Evolutionary conservation across 2,329 filamentous ascomycete genomes (phyloP), one percentile per base, ranked within the genome.

Genomic region (Scedosporium apiospermum): DNA sequence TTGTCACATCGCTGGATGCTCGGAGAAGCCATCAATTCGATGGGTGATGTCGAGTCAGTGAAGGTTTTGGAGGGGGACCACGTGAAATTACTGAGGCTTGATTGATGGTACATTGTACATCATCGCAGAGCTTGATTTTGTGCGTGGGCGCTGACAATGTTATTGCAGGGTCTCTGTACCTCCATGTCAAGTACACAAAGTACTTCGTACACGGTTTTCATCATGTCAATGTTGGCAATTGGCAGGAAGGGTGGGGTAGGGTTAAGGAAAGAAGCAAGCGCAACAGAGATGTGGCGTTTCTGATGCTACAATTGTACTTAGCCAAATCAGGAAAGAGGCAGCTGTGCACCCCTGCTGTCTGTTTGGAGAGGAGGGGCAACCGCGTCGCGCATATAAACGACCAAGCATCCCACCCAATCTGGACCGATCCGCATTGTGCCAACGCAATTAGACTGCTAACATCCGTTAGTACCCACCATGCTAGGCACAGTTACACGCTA

Each of bases 311-410:
- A 18, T 57, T 44, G 59, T 21, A 44, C 60, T 62, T 62, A 58
- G 38, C 60, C 60, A 41, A 57, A 62, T 62, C 53, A 55, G 60
- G 60, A 62, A 62, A 55, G 60, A 62, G 38, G 23, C 60, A 62
- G 34, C 34, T 46, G 27, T 44, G 51, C 26, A 57, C 60, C 60
- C 46, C 53, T 21, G 58, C 27, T 23, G 4, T 57, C 18, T 62
- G 41, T 62, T 62, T 62, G 51, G 60, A 27, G 44, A 30, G 49
- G 42, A 18, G 60, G 58, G 34, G 57, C 46, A 57, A 57, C 66
- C 68, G 68, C 67, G 68, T 72, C 72, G 71, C 73, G 75, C 77
- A 80, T 79, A 80, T 80, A 80, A 80, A 80, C 77, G 75, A 68
- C 69, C 70, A 71, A 65, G 68, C 70, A 72, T 75, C 76, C 76